Evolutionary conservation across 2,329 filamentous ascomycete genomes (phyloP).

Genomic region (Fusarium cicatricum): DNA sequence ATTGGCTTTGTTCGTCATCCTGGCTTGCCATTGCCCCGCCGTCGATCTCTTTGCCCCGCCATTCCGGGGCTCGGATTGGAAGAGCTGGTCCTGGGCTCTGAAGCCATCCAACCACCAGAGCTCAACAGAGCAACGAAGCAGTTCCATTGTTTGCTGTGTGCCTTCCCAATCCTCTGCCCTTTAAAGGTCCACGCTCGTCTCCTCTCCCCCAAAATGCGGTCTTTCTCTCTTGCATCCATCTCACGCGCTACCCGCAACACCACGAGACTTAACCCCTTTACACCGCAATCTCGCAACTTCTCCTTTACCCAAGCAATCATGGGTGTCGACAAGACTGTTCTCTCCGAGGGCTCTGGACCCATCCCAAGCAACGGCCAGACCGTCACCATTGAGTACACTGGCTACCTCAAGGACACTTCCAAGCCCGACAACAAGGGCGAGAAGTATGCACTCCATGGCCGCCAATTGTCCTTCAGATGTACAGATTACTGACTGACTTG

Average conservation of each 20-base stretch:
- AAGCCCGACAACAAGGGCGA: constrained; percentile 71
- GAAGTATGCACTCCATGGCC: constrained; percentile 63
- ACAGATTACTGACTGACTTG: constrained; percentile 25
- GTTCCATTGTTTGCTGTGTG: constrained; percentile 23
- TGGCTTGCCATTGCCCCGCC: constrained; percentile 36
- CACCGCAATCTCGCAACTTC: constrained; percentile 29
- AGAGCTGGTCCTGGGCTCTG: constrained; percentile 30
- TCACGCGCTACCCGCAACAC: constrained; percentile 26
- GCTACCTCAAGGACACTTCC: constrained; percentile 77
- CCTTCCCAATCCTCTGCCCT: constrained; percentile 6
- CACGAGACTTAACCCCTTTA: constrained; percentile 32
- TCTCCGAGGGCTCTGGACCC: constrained; percentile 68
- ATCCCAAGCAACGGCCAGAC: constrained; percentile 72
- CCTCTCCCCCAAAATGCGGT: constrained; percentile 24
- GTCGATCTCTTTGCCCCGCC: constrained; percentile 43
- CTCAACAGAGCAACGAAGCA: constrained; percentile 23
- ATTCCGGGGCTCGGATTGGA: constrained; percentile 32
- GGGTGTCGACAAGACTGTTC: constrained; percentile 76
- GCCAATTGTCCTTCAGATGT: neutral
- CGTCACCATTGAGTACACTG: constrained; percentile 91
- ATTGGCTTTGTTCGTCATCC: constrained; percentile 41
- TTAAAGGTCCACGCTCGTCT: constrained; percentile 33
- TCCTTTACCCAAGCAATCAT: constrained; percentile 55
- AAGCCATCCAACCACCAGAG: constrained; percentile 33
- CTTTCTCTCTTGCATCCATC: constrained; percentile 34